These are phyloP conservation scores for Pseudogymnoascus sp. DNA, from an alignment of 2,329 filamentous ascomycete species.

Conservation along the genomic window DNA sequence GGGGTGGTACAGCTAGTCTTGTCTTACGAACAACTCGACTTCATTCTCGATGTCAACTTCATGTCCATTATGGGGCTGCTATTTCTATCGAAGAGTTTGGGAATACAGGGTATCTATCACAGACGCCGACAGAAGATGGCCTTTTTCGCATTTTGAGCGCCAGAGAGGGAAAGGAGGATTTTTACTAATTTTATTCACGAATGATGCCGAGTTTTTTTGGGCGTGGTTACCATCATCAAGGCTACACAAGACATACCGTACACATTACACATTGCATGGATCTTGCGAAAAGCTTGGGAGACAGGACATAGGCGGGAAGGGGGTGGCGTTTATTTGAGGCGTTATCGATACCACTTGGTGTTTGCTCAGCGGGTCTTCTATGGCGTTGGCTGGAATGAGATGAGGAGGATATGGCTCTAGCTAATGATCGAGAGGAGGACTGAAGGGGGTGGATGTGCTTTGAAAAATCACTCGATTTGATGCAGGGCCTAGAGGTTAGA, in stretches of 20 bases:
- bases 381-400: not conserved
- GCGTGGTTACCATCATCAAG: not conserved
- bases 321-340: not conserved
- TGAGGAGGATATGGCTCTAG: not conserved
- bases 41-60: not conserved
- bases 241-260: constrained; percentile 5
- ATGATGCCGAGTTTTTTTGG: not conserved
- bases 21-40: not conserved
- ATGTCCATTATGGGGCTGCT: not conserved
- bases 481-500: not conserved
- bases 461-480: not conserved
- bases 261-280: not conserved
- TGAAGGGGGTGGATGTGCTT: not conserved
- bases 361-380: not conserved
- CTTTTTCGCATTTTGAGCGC: not conserved
- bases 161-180: not conserved
- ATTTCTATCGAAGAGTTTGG: not conserved
- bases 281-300: not conserved
- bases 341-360: constrained; percentile 3
- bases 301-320: not conserved
- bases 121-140: not conserved
- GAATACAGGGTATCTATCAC: not conserved
- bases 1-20: constrained; percentile 17
- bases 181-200: constrained; percentile 7
- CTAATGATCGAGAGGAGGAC: not conserved